phyloP scores from a whole-genome alignment of 768 basidiomycete genomes.

The Pulveroboletus sp. region DNA sequence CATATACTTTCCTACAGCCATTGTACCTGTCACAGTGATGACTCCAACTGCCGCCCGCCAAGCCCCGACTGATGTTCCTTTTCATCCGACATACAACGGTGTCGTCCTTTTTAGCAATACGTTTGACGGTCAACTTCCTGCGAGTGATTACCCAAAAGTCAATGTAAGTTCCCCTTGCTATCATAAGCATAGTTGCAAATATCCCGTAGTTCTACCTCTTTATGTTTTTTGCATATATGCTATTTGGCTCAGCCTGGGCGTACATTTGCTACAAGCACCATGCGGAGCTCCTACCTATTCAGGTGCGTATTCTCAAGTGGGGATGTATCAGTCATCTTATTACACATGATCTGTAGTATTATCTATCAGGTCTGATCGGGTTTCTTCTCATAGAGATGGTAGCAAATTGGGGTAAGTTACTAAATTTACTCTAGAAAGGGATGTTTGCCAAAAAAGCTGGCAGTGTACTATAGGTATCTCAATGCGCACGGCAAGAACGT shows the following conservation, averaged over 20 bases:
- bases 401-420: constrained; percentile 71
- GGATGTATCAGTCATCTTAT: constrained; percentile 1
- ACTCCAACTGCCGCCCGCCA: constrained; percentile 31
- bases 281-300: constrained; percentile 82
- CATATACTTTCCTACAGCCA: constrained; percentile 43
- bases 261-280: constrained; percentile 78
- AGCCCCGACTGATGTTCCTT: constrained; percentile 47
- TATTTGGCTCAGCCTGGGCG: constrained; percentile 70
- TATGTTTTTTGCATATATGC: constrained; percentile 76
- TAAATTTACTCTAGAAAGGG: neutral
- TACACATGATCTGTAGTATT: constrained; percentile 51
- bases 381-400: constrained; percentile 93
- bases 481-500: constrained; percentile 78
- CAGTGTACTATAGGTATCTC: constrained; percentile 91
- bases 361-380: constrained; percentile 82
- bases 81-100: constrained; percentile 76
- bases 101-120: constrained; percentile 80
- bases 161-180: constrained; percentile 50
- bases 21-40: constrained; percentile 85
- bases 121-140: constrained; percentile 84
- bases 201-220: constrained; percentile 71
- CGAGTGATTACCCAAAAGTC: constrained; percentile 96
- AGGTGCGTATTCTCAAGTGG: constrained; percentile 42
- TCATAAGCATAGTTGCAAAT: neutral
- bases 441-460: constrained; percentile 4